Conservation (phyloP, 2,329 filamentous ascomycete species). For the Trichoderma hamatum region DNA sequence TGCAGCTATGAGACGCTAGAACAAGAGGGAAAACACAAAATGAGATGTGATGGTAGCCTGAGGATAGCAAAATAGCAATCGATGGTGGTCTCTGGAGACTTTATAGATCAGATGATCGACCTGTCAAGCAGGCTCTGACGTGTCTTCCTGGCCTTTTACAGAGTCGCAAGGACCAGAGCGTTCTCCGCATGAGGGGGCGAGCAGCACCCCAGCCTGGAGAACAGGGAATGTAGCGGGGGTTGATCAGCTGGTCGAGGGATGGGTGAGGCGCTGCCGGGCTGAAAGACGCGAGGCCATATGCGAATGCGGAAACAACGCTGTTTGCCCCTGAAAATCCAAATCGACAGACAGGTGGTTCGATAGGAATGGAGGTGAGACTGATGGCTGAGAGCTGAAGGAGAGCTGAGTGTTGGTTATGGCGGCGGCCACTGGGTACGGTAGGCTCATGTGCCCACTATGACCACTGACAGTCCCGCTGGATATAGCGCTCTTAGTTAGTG, state of each 20-base stretch:
- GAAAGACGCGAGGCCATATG: neutral
- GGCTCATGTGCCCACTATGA: neutral
- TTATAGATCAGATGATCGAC: neutral
- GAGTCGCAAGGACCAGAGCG: neutral
- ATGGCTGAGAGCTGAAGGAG: neutral
- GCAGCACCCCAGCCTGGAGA: neutral
- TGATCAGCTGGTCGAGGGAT: constrained; percentile 16
- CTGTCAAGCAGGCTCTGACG: constrained; percentile 2
- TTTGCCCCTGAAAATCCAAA: neutral
- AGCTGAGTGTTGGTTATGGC: neutral
- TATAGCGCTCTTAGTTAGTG: neutral
- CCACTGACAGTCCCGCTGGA: neutral
- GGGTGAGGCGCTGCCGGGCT: constrained; percentile 5
- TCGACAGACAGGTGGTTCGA: constrained; percentile 23
- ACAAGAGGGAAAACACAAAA: neutral
- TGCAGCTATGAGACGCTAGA: neutral
- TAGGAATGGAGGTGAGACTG: neutral
- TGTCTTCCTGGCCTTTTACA: neutral
- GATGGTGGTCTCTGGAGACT: neutral
- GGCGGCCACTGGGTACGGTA: neutral
- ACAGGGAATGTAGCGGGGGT: constrained; percentile 18
- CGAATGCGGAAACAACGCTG: neutral
- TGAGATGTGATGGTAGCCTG: neutral
- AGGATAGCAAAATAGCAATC: neutral
- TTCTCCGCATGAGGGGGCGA: constrained; percentile 20